phyloP scores from a whole-genome alignment of 2,329 filamentous ascomycete genomes.

The Ascosphaera apis region DNA sequence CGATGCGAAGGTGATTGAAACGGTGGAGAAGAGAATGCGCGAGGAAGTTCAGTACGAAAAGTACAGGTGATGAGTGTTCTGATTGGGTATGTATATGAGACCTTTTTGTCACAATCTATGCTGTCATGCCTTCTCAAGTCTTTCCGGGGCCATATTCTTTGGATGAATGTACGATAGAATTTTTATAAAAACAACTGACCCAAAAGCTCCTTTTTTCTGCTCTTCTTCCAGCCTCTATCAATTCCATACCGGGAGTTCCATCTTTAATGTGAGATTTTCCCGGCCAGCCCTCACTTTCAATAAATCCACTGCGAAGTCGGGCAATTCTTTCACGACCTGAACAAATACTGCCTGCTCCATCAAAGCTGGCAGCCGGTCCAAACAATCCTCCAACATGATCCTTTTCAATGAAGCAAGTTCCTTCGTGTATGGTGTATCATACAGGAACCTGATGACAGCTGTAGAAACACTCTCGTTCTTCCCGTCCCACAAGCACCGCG shows the following conservation, averaged over 20 bases:
- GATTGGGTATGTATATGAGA: background rate
- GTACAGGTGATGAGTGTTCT: slow-evolving; percentile 24
- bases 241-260: background rate
- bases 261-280: background rate
- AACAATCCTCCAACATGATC: background rate
- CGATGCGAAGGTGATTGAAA: slow-evolving; percentile 38
- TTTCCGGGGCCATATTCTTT: background rate
- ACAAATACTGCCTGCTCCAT: background rate
- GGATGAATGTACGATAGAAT: background rate
- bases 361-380: background rate
- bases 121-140: background rate
- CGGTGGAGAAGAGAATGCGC: slow-evolving; percentile 40
- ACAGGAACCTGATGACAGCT: background rate
- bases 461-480: background rate
- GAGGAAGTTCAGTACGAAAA: slow-evolving; percentile 38
- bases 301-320: background rate
- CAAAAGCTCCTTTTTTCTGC: background rate
- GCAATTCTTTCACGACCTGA: background rate
- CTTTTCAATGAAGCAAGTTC: background rate
- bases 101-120: background rate
- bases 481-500: background rate
- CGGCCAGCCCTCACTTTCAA: background rate
- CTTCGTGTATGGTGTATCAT: background rate
- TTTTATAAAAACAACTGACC: background rate
- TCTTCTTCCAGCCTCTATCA: background rate